Evolutionary conservation across 208 protist genomes (phyloP).

Genomic region (Lotmaria passim): DNA sequence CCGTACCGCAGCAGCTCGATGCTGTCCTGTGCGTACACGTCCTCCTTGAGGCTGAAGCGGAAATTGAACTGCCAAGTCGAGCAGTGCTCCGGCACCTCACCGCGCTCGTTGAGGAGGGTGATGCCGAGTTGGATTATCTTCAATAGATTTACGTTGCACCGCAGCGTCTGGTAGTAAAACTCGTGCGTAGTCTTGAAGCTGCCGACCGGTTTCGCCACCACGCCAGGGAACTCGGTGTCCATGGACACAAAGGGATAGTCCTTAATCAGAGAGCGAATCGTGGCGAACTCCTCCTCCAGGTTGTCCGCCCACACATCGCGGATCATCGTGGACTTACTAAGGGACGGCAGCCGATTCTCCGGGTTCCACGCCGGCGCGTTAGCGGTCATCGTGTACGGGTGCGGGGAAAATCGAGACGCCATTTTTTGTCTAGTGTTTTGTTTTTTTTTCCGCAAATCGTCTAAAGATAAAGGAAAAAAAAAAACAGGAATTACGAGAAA

Average conservation of each 20-base stretch:
- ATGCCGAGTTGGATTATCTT: slow-evolving; percentile 99
- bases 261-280: slow-evolving; percentile 94
- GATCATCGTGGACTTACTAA: slow-evolving; percentile 92
- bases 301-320: slow-evolving; percentile 98
- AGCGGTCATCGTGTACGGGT: slow-evolving; percentile 29
- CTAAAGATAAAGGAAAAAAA: not conserved
- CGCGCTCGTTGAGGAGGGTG: slow-evolving; percentile 97
- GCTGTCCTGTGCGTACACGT: slow-evolving; percentile 98
- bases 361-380: slow-evolving; percentile 36
- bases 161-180: slow-evolving; percentile 97
- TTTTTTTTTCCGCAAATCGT: too few relatives aligned
- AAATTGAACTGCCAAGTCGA: slow-evolving; percentile 99
- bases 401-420: slow-evolving; percentile 19
- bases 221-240: slow-evolving; percentile 99
- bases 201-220: slow-evolving; percentile 96
- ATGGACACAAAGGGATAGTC: slow-evolving; percentile 97
- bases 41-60: slow-evolving; percentile 96
- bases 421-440: slow-evolving; percentile 10
- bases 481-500: too few relatives aligned
- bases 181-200: slow-evolving; percentile 94
- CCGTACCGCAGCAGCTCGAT: slow-evolving; percentile 96
- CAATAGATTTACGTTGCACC: slow-evolving; percentile 98
- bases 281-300: slow-evolving; percentile 96
- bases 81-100: slow-evolving; percentile 93
- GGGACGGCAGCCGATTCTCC: slow-evolving; percentile 54